These are phyloP conservation scores for Myxozyma lipomycoides DNA, from an alignment of 805 yeast species.

Conservation along the genomic window DNA sequence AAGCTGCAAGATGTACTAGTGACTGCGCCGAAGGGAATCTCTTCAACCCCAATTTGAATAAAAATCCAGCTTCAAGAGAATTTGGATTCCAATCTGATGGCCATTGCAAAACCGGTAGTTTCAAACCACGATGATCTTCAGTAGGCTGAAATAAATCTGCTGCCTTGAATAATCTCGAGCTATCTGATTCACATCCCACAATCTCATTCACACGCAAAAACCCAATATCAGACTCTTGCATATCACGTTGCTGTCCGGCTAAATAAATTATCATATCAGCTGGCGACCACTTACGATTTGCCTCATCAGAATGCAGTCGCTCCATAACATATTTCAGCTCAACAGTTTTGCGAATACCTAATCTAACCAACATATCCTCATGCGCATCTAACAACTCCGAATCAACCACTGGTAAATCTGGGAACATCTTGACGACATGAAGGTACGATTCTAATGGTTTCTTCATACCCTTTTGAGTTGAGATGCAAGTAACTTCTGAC, in stretches of 20 bases:
- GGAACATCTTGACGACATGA: constrained; percentile 36
- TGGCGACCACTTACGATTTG: constrained; percentile 36
- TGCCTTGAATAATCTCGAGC: constrained; percentile 27
- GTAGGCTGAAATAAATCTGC: constrained; percentile 37
- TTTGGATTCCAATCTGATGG: constrained; percentile 29
- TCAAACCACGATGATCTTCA: constrained; percentile 29
- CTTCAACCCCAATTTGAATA: constrained; percentile 35
- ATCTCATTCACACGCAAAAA: constrained; percentile 34
- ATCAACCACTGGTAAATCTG: constrained; percentile 38
- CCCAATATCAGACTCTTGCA: constrained; percentile 36
- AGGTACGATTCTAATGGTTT: constrained; percentile 38
- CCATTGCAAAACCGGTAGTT: constrained; percentile 35
- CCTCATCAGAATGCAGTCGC: constrained; percentile 32
- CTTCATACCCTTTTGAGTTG: constrained; percentile 40
- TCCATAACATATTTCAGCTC: constrained; percentile 40
- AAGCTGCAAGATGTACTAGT: constrained; percentile 28
- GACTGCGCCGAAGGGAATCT: constrained; percentile 30
- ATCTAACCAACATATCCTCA: constrained; percentile 29
- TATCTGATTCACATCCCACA: constrained; percentile 29
- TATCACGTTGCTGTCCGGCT: constrained; percentile 29
- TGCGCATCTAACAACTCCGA: constrained; percentile 24
- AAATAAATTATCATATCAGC: constrained; percentile 39
- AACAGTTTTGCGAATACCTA: constrained; percentile 41
- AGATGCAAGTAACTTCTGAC: constrained; percentile 33
- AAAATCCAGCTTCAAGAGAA: constrained; percentile 34